These are phyloP conservation scores for Gossypioides kirkii DNA, from an alignment of 345 rosid species.

Conservation along the genomic window DNA sequence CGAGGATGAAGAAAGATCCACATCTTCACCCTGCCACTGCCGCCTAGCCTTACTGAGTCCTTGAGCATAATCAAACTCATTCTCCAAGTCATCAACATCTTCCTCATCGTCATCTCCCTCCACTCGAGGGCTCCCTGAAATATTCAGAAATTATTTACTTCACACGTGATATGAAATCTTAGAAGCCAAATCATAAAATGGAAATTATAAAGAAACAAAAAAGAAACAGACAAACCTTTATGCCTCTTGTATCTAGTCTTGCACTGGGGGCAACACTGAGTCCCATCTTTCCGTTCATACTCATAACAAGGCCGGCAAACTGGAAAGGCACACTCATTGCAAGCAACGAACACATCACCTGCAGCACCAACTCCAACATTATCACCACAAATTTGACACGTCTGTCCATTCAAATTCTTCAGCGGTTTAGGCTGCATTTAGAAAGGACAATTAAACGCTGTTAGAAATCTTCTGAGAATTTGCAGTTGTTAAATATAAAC, in stretches of 20 bases:
- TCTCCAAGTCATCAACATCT: conserved; percentile 91
- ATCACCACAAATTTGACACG: conserved; percentile 97
- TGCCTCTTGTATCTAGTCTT: conserved; percentile 95
- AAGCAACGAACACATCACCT: conserved; percentile 87
- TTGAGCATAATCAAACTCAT: conserved; percentile 81
- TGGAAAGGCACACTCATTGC: conserved; percentile 98
- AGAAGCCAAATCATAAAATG: not conserved
- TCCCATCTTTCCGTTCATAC: conserved; percentile 97
- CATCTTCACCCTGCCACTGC: conserved; percentile 82
- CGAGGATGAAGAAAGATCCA: conserved; percentile 77
- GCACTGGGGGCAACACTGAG: conserved; percentile 98
- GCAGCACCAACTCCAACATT: conserved; percentile 56
- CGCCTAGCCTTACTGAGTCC: conserved; percentile 56
- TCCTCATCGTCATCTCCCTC: conserved; percentile 99
- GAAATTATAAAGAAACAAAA: not conserved
- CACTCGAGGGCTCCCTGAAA: conserved; percentile 85
- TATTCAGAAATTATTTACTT: conserved; percentile 8
- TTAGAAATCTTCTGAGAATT: conserved; percentile 14
- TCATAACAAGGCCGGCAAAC: conserved; percentile 98
- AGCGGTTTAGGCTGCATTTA: conserved; percentile 79
- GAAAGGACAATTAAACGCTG: conserved; percentile 10
- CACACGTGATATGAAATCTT: not conserved
- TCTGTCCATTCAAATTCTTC: conserved; percentile 65
- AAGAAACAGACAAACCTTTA: conserved; percentile 47
- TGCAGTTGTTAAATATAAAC: not conserved